Evolutionary conservation across 176 grass and related monocot genomes (phyloP).

Genomic region (maize (Zea mays)): DNA sequence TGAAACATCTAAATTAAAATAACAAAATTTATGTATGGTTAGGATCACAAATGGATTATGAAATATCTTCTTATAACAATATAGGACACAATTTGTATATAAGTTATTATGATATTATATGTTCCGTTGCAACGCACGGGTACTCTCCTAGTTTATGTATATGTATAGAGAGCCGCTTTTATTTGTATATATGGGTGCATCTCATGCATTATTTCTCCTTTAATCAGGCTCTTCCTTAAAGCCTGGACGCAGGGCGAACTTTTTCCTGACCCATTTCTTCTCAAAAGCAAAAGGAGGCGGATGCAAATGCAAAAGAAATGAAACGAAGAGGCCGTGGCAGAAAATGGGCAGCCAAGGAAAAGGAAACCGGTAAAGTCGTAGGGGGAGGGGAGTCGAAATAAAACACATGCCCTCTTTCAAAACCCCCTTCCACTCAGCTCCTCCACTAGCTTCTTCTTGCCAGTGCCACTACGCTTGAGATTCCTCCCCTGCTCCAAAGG

Average conservation of each 20-base stretch:
- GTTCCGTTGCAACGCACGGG: no score
- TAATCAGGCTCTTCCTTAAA: conserved; percentile 47
- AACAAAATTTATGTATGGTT: no score
- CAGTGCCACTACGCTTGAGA: conserved; percentile 40
- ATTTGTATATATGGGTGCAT: conserved; percentile 4
- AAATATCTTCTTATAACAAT: no score
- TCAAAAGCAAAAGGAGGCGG: conserved; percentile 54
- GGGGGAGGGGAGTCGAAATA: conserved; percentile 40
- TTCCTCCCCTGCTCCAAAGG: conserved; percentile 53
- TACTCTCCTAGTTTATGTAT: no score
- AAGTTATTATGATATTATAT: no score
- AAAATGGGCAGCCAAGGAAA: conserved; percentile 33
- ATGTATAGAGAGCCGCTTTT: no score
- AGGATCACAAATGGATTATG: no score
- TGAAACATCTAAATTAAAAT: no score
- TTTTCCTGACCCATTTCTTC: conserved; percentile 57
- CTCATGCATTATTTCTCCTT: conserved; percentile 13
- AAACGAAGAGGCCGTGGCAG: background rate
- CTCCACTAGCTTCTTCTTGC: conserved; percentile 34
- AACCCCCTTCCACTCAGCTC: conserved; percentile 29
- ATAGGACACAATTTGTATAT: no score
- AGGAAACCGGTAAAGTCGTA: conserved; percentile 43
- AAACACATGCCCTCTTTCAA: conserved; percentile 57
- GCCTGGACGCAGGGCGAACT: conserved; percentile 44
- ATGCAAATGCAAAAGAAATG: conserved; percentile 6